Evolutionary conservation across 495 filamentous ascomycete genomes (phyloP).

Genomic region (Neurospora sp.): DNA sequence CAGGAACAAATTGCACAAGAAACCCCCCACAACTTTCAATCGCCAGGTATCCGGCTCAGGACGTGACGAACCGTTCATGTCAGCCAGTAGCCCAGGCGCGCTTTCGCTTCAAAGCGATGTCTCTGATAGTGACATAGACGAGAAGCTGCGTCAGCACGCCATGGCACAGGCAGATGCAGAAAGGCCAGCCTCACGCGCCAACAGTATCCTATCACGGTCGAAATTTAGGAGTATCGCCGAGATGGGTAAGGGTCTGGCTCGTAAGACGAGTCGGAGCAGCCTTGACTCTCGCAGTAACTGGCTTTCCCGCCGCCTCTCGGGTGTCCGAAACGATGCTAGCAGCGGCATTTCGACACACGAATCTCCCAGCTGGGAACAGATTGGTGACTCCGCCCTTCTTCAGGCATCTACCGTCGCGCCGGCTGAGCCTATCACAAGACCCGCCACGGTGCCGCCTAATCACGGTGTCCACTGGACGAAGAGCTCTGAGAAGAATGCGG

Average conservation of each 20-base stretch:
- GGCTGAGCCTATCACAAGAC: slow-evolving; percentile 19
- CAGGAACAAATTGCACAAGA: slow-evolving; percentile 1
- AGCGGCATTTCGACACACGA: not conserved
- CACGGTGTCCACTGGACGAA: slow-evolving; percentile 34
- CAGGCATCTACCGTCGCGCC: slow-evolving; percentile 23
- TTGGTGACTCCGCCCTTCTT: slow-evolving; percentile 18
- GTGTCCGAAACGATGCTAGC: slow-evolving; percentile 8
- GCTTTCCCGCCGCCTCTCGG: slow-evolving; percentile 16
- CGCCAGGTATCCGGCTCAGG: not conserved
- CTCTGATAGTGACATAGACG: slow-evolving; percentile 22
- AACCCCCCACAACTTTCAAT: not conserved
- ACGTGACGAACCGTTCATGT: slow-evolving; percentile 8
- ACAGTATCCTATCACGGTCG: slow-evolving; percentile 22
- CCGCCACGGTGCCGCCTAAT: slow-evolving; percentile 22
- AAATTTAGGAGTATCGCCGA: slow-evolving; percentile 22
- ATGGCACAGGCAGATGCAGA: slow-evolving; percentile 8
- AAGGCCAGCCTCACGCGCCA: slow-evolving; percentile 17
- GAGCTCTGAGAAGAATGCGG: slow-evolving; percentile 45
- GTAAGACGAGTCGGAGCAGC: slow-evolving; percentile 26
- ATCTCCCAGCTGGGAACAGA: slow-evolving; percentile 9
- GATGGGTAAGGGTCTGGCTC: slow-evolving; percentile 22
- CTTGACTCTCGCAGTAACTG: slow-evolving; percentile 14
- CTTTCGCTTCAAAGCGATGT: slow-evolving; percentile 11
- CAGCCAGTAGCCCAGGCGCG: slow-evolving; percentile 2
- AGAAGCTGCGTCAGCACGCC: slow-evolving; percentile 18